Conservation (phyloP, 2,329 filamentous ascomycete species). For the Sarocladium brachiariae region DNA sequence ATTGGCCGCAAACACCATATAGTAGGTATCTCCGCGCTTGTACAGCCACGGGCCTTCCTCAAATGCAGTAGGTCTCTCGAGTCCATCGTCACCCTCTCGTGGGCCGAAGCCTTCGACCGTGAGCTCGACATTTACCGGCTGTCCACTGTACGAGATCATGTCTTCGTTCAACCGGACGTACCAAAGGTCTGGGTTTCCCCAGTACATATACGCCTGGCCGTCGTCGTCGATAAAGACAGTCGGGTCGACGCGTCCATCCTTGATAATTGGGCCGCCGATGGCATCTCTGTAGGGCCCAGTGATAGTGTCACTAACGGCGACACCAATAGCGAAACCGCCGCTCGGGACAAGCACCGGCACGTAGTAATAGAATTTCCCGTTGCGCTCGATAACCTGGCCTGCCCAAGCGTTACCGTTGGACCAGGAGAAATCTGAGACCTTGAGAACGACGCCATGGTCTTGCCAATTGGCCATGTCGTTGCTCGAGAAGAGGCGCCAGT, state of each 20-base stretch:
- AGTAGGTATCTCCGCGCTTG: conserved; percentile 23
- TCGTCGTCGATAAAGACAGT: conserved; percentile 29
- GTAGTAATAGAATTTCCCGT: conserved; percentile 28
- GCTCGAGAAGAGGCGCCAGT: conserved; percentile 27
- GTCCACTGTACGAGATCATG: conserved; percentile 26
- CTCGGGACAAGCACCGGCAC: conserved; percentile 17
- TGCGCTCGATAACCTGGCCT: conserved; percentile 22
- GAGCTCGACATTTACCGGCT: conserved; percentile 15
- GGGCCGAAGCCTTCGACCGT: conserved; percentile 14
- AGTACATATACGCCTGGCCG: conserved; percentile 30
- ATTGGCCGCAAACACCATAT: conserved; percentile 22
- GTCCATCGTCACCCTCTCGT: conserved; percentile 12
- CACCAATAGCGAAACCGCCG: conserved; percentile 21
- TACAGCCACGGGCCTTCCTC: conserved; percentile 24
- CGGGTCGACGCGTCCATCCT: conserved; percentile 25
- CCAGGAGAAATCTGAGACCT: conserved; percentile 24
- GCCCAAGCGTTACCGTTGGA: conserved; percentile 27
- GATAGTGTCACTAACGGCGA: conserved; percentile 21
- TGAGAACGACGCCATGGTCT: conserved; percentile 19
- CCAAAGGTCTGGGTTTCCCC: conserved; percentile 25
- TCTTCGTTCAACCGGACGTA: conserved; percentile 28
- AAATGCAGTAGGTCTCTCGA: conserved; percentile 16
- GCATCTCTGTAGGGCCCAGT: conserved; percentile 23
- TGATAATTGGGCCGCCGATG: conserved; percentile 20
- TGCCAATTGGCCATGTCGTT: conserved; percentile 28